Evolutionary conservation across 2,329 filamentous ascomycete species (phyloP).

Genomic region (Xylaria sp.): DNA sequence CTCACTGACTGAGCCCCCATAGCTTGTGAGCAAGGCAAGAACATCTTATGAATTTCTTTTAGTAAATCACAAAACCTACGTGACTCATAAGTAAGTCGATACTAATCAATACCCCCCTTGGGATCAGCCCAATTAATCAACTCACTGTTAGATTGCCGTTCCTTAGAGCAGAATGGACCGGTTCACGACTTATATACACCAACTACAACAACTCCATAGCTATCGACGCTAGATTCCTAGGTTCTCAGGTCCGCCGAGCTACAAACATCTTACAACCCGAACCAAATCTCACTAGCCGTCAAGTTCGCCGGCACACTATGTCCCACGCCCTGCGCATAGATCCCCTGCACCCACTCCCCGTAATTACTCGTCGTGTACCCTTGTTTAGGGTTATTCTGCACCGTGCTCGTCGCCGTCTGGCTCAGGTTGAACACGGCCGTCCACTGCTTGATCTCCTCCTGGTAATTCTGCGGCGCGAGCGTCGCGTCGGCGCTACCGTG

Average conservation of each 20-base stretch:
- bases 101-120: neutral
- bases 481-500: conserved; percentile 59
- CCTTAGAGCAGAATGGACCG: neutral
- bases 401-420: conserved; percentile 38
- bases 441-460: conserved; percentile 64
- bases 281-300: conserved; percentile 43
- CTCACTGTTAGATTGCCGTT: neutral
- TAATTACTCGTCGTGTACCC: conserved; percentile 49
- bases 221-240: neutral
- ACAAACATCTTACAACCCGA: conserved; percentile 34
- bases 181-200: neutral
- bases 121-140: neutral
- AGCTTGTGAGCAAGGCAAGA: neutral
- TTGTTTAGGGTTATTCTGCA: conserved; percentile 44
- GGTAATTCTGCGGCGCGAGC: conserved; percentile 58
- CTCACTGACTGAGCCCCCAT: neutral
- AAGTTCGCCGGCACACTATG: conserved; percentile 43
- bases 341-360: conserved; percentile 45
- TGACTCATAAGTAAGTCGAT: conserved; percentile 1
- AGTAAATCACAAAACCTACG: no score
- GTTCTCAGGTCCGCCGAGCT: neutral
- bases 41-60: neutral
- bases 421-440: conserved; percentile 53
- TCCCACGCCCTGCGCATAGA: conserved; percentile 43
- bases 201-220: neutral